phyloP scores from a whole-genome alignment of 2,329 filamentous ascomycete genomes.

The Aspergillus ochraceoroseus region DNA sequence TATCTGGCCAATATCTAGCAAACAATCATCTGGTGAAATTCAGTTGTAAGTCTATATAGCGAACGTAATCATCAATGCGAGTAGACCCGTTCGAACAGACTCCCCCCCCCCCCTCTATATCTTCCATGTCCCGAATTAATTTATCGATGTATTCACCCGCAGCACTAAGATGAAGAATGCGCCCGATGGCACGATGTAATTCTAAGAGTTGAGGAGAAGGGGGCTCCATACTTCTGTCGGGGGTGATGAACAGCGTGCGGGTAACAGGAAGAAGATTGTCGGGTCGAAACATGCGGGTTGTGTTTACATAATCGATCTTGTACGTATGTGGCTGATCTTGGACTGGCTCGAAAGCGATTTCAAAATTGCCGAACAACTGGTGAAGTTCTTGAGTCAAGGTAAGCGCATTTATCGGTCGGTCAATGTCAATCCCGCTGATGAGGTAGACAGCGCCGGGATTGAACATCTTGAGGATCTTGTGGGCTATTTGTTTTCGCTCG shows the following conservation, averaged over 20 bases:
- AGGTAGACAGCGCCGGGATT: slow-evolving; percentile 14
- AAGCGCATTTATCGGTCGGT: slow-evolving; percentile 20
- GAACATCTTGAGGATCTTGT: slow-evolving; percentile 21
- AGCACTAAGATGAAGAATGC: slow-evolving; percentile 22
- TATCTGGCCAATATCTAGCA: no score
- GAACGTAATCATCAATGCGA: slow-evolving; percentile 11
- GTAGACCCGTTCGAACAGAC: slow-evolving; percentile 4
- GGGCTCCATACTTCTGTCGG: slow-evolving; percentile 29
- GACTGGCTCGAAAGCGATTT: slow-evolving; percentile 21
- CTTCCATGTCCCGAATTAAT: slow-evolving; percentile 21
- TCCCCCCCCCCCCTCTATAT: slow-evolving; percentile 4
- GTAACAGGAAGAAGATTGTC: slow-evolving; percentile 10
- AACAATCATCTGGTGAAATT: no score
- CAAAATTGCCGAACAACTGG: slow-evolving; percentile 18
- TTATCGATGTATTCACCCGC: slow-evolving; percentile 22
- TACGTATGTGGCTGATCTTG: slow-evolving; percentile 13
- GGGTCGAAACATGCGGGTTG: not conserved
- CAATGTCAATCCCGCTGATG: slow-evolving; percentile 18
- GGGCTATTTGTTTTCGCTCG: slow-evolving; percentile 16
- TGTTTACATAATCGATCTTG: slow-evolving; percentile 12
- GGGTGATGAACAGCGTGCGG: slow-evolving; percentile 9
- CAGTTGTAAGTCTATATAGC: slow-evolving; percentile 5
- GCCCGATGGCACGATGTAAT: slow-evolving; percentile 25
- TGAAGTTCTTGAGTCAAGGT: slow-evolving; percentile 19
- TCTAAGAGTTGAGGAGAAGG: slow-evolving; percentile 25